These are phyloP conservation scores for Escallonia herrerae DNA, from an alignment of 129 eudicot species.

Conservation along the genomic window DNA sequence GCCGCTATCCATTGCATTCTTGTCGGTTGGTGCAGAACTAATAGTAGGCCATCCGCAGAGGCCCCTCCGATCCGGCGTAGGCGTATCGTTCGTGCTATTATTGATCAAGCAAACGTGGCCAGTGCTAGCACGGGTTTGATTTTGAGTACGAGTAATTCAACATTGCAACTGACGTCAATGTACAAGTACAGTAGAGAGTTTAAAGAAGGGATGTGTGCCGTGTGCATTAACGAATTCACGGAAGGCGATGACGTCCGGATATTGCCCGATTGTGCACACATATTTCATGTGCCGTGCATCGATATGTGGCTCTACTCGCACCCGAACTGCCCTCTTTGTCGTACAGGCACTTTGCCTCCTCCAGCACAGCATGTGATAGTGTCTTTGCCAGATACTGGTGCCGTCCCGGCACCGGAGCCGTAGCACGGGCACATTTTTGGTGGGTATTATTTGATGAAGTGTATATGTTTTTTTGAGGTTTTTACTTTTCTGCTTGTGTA, in stretches of 20 bases:
- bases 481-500: no score
- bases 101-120: background rate
- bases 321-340: slow-evolving; percentile 56
- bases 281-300: slow-evolving; percentile 48
- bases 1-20: slow-evolving; percentile 45
- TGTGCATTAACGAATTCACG: slow-evolving; percentile 53
- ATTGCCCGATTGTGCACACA: slow-evolving; percentile 52
- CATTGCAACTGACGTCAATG: slow-evolving; percentile 15
- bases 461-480: background rate
- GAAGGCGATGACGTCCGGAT: slow-evolving; percentile 48
- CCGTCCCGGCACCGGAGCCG: background rate
- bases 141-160: slow-evolving; percentile 10
- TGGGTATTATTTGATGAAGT: background rate
- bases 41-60: slow-evolving; percentile 5
- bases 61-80: background rate
- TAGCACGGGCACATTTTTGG: background rate
- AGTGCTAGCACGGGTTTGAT: slow-evolving; percentile 16
- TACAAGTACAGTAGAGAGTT: slow-evolving; percentile 33
- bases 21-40: slow-evolving; percentile 24
- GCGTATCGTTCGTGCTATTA: background rate
- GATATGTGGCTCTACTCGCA: slow-evolving; percentile 57
- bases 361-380: slow-evolving; percentile 16
- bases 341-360: slow-evolving; percentile 32
- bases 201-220: slow-evolving; percentile 37
- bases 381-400: slow-evolving; percentile 14